These are phyloP conservation scores for Colletotrichum tanaceti DNA, from an alignment of 2,329 filamentous ascomycete species.

Conservation along the genomic window DNA sequence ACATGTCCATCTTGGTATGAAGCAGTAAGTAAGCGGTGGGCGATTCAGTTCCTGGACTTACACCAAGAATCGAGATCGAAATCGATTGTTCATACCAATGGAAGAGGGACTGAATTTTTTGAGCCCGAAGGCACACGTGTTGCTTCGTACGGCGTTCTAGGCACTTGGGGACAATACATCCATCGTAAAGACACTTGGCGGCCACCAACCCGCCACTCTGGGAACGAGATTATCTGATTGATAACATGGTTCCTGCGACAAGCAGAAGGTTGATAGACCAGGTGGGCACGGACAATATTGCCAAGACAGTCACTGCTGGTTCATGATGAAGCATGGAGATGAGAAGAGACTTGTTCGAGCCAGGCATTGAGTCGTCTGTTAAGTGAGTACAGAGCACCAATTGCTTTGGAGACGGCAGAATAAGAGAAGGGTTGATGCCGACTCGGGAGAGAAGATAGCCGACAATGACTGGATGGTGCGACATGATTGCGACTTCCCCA, in stretches of 20 bases:
- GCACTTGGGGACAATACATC: neutral
- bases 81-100: neutral
- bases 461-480: constrained; percentile 1
- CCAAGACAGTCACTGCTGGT: neutral
- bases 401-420: neutral
- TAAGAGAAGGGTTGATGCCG: neutral
- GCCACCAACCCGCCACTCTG: neutral
- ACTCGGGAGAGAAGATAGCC: neutral
- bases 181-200: neutral
- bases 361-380: neutral
- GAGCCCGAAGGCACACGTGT: neutral
- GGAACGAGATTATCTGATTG: constrained; percentile 33
- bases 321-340: constrained; percentile 5
- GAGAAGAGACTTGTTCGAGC: constrained; percentile 1
- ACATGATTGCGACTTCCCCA: constrained; percentile 19
- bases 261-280: constrained; percentile 3
- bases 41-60: neutral
- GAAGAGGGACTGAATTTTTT: neutral
- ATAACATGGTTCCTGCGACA: constrained; percentile 15
- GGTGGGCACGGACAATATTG: constrained; percentile 16
- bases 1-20: neutral
- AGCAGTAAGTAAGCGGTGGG: neutral
- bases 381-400: neutral
- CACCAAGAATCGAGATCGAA: constrained; percentile 3
- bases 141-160: constrained; percentile 7